Base-by-base conservation (phyloP, 2,329 filamentous ascomycete genomes). In the Cladophialophora immunda region DNA sequence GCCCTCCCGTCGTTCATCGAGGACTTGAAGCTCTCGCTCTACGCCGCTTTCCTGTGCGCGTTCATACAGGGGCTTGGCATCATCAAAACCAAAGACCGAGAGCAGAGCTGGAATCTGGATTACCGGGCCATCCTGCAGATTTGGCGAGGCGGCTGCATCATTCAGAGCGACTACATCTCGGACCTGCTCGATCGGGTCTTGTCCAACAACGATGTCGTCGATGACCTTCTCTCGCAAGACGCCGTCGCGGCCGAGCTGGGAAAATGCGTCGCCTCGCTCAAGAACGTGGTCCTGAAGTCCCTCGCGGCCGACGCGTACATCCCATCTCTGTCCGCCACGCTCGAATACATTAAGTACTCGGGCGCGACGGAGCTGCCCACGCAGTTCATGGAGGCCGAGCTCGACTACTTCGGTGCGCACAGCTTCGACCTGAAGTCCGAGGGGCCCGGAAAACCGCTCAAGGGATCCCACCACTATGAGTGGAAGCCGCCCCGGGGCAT, bases 131-230 rank as follows among this genome's bases (percentile, higher is more conserved):
- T 80, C 53, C 68, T 82, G 22, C 80, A 81, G 73, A 88, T 92
- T 70, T 92, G 89, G 90, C 84, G 88, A 1, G 87, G 83, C 0
- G 89, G 90, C 7, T 92, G 89, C 76, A 92, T 92, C 76, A 92
- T 92, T 73, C 86, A 89, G 72, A 84, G 86, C 0, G 89, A 91
- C 70, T 82, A 86, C 70, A 89, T 92, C 67, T 84, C 85, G 2
- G 84, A 89, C 58, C 76, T 92, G 32, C 80, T 92, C 17, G 61
- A 70, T 34, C 19, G 34, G 5, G 58, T 65, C 22, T 56, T 61
- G 19, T 34, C 59, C 19, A 27, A 27, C 19, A 13, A 2, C 9
- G 22, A 78, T 57, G 76, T 81, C 30, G 77, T 77, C 41, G 79
- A 83, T 70, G 81, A 87, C 63, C 77, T 87, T 5, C 75, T 81